Base-by-base conservation (phyloP, 2,329 filamentous ascomycete species). In the Endothia cerciana region DNA sequence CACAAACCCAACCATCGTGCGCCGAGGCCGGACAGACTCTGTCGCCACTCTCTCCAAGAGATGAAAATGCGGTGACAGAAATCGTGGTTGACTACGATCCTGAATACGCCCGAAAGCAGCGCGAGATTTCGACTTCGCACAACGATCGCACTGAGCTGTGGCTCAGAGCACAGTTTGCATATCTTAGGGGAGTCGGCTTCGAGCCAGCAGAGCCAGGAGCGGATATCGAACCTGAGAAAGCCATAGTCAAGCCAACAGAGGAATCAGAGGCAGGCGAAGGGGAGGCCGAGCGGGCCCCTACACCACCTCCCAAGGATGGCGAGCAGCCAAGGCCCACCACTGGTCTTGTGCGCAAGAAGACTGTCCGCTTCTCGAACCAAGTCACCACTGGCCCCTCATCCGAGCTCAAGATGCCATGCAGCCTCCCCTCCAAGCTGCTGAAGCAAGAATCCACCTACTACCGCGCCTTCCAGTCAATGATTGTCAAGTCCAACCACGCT, bases 121-220 rank as follows among this genome's bases (percentile, higher is more conserved):
- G 91, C 73, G 82, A 90, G 70, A 84, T 85, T 53, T 89, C 91
- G 8, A 81, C 89, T 25, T 87, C 85, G n/a, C 92, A 94, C 72
- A 80, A 95, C 61, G 92, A 95, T 76, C 89, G 93, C 69, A 98
- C 94, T 4, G 90, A 91, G 72, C 78, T 92, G 55, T 98, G 94
- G 94, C 85, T 98, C 38, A 82, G 88, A 71, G 91, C 93, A 8
- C 94, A 98, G 76, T 89, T 89, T 65, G 84, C 88, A 17, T 95
- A 96, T 72, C 84, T 94, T 65, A 84, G 88, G 53, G 89, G 89
- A 28, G 82, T 94, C 3, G 85, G 87, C 65, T 79, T 87, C 67
- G 67, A 69, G 60, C 55, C 64, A 6, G 38, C 70, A 45, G 73
- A 74, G 33, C 64, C 72, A 10, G 76, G 79, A 49, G 72, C 77